Conservation (phyloP, 176 grass and related monocot genomes). For the Lolium perenne region DNA sequence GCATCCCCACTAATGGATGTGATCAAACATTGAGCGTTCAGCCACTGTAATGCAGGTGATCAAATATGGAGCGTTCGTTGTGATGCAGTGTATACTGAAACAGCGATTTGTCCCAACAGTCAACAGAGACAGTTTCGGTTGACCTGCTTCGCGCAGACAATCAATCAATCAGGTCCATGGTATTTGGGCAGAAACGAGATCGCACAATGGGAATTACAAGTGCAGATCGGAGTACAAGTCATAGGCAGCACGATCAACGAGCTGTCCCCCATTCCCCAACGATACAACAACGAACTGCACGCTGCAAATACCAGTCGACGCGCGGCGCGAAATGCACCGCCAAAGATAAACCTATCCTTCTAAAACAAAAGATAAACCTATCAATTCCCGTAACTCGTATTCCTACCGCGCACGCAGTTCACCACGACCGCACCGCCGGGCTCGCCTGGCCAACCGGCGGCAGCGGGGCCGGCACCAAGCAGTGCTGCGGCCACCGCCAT, state of each 20-base stretch:
- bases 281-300: no score
- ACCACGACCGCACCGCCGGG: slow-evolving; percentile 45
- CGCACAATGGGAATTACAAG: no score
- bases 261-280: no score
- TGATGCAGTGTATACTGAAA: neutral
- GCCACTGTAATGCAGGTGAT: neutral
- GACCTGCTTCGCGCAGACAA: neutral
- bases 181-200: no score
- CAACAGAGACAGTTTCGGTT: neutral
- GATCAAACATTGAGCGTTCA: neutral
- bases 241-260: no score
- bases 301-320: no score
- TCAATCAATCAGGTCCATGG: no score
- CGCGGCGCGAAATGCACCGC: neutral
- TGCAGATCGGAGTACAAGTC: no score
- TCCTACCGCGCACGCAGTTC: neutral
- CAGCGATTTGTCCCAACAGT: no score
- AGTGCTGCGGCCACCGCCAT: slow-evolving; percentile 50
- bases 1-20: neutral
- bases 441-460: slow-evolving; percentile 34
- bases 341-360: neutral
- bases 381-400: neutral
- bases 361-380: no score
- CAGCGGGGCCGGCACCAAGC: slow-evolving; percentile 28
- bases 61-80: neutral